Evolutionary conservation across 129 eudicot genomes (phyloP).

Genomic region (Chrysanthemum lavandulifolium): DNA sequence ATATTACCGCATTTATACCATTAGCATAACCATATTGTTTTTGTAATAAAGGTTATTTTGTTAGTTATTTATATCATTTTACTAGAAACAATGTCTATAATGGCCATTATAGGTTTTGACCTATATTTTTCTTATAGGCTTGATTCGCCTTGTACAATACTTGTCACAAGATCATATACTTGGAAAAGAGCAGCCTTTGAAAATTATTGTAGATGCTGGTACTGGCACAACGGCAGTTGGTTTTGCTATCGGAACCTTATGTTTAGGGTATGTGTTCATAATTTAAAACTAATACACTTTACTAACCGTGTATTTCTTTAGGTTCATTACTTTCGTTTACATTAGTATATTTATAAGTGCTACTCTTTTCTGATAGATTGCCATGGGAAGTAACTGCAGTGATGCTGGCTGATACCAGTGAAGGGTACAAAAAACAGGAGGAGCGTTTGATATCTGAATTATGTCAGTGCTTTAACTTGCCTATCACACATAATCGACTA

Average conservation of each 20-base stretch:
- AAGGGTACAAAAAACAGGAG: conserved; percentile 69
- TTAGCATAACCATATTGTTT: not conserved
- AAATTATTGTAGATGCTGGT: conserved; percentile 87
- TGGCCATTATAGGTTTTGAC: conserved; percentile 11
- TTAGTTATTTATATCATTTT: not conserved
- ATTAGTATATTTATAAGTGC: not conserved
- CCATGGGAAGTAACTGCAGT: conserved; percentile 90
- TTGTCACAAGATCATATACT: conserved; percentile 72
- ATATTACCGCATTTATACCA: not conserved
- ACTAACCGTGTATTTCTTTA: not conserved
- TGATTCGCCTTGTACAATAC: conserved; percentile 69
- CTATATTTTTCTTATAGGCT: conserved; percentile 42
- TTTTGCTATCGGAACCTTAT: conserved; percentile 64
- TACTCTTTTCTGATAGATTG: conserved; percentile 50
- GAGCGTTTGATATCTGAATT: conserved; percentile 68
- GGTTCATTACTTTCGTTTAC: not conserved
- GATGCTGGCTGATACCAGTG: conserved; percentile 88
- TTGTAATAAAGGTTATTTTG: not conserved
- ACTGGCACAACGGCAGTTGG: conserved; percentile 98
- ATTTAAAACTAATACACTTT: not conserved
- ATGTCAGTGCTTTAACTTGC: conserved; percentile 29
- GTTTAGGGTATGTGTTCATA: conserved; percentile 58
- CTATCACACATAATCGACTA: conserved; percentile 36
- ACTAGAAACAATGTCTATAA: not conserved
- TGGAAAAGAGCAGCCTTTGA: conserved; percentile 55